Percentiles rank a stretch among this genome's conserved stretches.
These are phyloP conservation scores for Cladosporium sp. DNA, from an alignment of 2,329 filamentous ascomycete genomes.

Conservation along the genomic window DNA sequence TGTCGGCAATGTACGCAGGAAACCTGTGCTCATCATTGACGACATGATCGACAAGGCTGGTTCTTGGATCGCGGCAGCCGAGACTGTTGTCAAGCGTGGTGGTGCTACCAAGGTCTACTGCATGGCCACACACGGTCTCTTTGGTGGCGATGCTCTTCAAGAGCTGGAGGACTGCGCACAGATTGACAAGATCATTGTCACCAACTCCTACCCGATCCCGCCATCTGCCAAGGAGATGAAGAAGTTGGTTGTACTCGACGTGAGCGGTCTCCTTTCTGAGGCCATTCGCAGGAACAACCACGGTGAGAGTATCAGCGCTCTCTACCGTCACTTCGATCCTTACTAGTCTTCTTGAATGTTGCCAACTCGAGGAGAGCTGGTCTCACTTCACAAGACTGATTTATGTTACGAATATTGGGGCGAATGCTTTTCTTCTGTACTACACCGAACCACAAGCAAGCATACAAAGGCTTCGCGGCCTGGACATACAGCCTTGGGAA, in stretches of 20 bases:
- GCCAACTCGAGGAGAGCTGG: background rate
- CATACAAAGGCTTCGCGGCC: background rate
- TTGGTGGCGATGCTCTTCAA: conserved; percentile 83
- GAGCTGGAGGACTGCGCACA: conserved; percentile 90
- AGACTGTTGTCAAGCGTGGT: conserved; percentile 92
- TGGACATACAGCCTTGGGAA: background rate
- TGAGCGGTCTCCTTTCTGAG: conserved; percentile 84
- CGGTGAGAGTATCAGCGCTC: conserved; percentile 72
- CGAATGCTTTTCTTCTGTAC: background rate
- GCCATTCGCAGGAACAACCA: conserved; percentile 96
- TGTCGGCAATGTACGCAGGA: conserved; percentile 88
- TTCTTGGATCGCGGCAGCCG: conserved; percentile 95
- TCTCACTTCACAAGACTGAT: background rate
- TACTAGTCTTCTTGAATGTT: background rate
- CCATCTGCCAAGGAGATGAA: conserved; percentile 69
- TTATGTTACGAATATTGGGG: background rate
- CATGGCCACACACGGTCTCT: conserved; percentile 94
- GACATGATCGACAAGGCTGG: conserved; percentile 99
- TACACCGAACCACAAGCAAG: background rate
- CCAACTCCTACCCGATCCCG: conserved; percentile 92
- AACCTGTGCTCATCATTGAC: conserved; percentile 91
- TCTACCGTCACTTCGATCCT: conserved; percentile 47
- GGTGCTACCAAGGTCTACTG: conserved; percentile 92
- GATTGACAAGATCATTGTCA: conserved; percentile 92
- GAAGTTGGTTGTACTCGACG: conserved; percentile 87